Evolutionary conservation across 2,329 filamentous ascomycete genomes (phyloP), one percentile per base, ranked within the genome.

Genomic region (Graphilbum ipis-grandicollis): DNA sequence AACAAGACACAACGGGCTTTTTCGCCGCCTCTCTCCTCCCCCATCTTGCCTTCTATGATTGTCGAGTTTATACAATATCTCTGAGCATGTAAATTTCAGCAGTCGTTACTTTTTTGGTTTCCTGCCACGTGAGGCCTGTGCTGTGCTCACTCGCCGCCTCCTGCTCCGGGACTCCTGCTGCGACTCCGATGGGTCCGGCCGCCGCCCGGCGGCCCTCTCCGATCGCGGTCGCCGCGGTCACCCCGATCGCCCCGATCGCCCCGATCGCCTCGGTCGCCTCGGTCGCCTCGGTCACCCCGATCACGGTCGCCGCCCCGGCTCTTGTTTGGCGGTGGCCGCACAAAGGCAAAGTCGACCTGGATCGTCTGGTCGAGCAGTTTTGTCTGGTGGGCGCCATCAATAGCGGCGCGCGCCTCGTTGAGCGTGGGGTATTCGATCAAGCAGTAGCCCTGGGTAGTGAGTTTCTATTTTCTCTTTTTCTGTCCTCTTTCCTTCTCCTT

Each of bases 301-400:
- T 51, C 46, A 3, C 53, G 48, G 21, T 54, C 49, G 35, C 53
- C 55, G 31, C 56, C 56, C n/a, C 49, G 52, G 28, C 35, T 43
- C 52, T 75, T 75, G 39, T 63, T 67, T 15, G 76, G 79, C 14
- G 81, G 81, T 39, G 82, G 82, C 34, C 82, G 65, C 41, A 90
- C 82, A 52, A 90, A 90, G 1, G 81, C 83, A 56, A 85, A 90
- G 58, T 90, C 82, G 42, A 88, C 81, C 41, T 69, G 62, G 44
- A 90, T 68, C 8, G 77, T 83, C 64, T 90, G 81, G 48, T 90
- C 82, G 32, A 90, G 68, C 39, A 90, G 62, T 56, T 86, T 81
- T 31, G 75, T 73, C 43, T 74, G 65, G 55, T 90, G 71, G n/a
- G 79, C 78, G 48, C 75, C 77, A 53, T 84, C 75, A 50, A 90